phyloP scores from a whole-genome alignment of 1,139 yeast species.

The Nakaseomyces bracarensis region DNA sequence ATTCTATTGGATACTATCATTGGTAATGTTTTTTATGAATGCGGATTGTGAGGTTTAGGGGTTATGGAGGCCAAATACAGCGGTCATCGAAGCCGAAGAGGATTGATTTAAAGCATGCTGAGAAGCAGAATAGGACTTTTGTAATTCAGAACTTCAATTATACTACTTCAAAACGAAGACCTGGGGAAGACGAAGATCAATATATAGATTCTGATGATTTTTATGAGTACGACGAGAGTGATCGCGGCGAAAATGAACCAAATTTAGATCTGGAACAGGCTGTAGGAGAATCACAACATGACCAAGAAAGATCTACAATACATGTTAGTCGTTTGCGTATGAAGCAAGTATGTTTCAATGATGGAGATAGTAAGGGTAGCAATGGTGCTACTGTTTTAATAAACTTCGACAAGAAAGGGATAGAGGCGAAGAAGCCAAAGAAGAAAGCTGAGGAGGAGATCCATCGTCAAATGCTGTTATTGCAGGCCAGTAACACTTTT shows the following conservation, averaged over 20 bases:
- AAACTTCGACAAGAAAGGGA: not conserved
- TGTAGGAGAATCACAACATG: too few species aligned
- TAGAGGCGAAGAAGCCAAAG: not conserved
- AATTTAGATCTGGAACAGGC: too few species aligned
- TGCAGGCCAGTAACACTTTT: slow-evolving; percentile 2
- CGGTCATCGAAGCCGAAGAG: not conserved
- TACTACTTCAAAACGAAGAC: not conserved
- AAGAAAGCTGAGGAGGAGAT: not conserved
- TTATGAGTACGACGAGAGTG: not conserved
- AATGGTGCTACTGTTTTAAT: not conserved
- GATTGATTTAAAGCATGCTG: not conserved
- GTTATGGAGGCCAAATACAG: not conserved
- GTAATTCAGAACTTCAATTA: slow-evolving; percentile 3
- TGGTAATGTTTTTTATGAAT: not conserved
- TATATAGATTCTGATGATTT: not conserved
- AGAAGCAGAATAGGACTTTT: slow-evolving; percentile 3
- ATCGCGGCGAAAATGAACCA: not conserved
- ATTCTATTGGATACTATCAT: not conserved
- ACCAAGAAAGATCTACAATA: too few species aligned
- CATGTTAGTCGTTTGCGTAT: too few species aligned
- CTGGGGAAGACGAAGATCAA: not conserved
- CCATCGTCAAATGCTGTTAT: not conserved
- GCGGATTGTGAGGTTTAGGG: slow-evolving; percentile 5
- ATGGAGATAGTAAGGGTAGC: not conserved
- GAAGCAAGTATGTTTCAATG: not conserved